Conservation (phyloP, 805 yeast genomes). For the Kodamaea kaohsiungensis region DNA sequence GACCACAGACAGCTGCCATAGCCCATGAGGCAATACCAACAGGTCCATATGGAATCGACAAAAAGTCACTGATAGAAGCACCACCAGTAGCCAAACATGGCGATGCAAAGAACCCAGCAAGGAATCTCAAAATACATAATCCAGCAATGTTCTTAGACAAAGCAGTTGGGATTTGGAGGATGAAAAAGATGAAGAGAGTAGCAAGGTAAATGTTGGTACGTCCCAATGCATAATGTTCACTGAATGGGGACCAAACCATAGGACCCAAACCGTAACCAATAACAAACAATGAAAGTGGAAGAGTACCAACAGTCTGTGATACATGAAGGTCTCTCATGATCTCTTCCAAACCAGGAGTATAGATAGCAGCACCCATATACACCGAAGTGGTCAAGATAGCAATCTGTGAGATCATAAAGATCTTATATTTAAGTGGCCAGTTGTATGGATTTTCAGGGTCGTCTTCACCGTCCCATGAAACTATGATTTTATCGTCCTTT, state of each 20-base stretch:
- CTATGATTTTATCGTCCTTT: constrained; percentile 15
- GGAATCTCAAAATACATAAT: constrained; percentile 49
- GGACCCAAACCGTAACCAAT: constrained; percentile 66
- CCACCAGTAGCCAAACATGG: constrained; percentile 51
- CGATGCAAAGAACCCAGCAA: constrained; percentile 56
- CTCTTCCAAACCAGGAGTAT: constrained; percentile 51
- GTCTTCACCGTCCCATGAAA: constrained; percentile 41
- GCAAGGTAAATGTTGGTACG: constrained; percentile 50
- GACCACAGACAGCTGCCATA: constrained; percentile 55
- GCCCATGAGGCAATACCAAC: constrained; percentile 54
- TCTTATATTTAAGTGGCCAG: constrained; percentile 50
- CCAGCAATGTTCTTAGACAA: constrained; percentile 51
- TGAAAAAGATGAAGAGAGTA: constrained; percentile 47
- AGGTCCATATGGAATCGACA: constrained; percentile 43
- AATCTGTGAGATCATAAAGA: constrained; percentile 38
- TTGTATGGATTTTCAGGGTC: constrained; percentile 60
- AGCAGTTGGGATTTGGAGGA: constrained; percentile 60
- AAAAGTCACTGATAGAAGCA: constrained; percentile 55
- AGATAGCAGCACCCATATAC: constrained; percentile 59
- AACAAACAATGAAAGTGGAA: constrained; percentile 57
- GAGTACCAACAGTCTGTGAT: constrained; percentile 43
- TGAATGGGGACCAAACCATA: constrained; percentile 56
- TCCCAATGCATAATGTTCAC: constrained; percentile 56
- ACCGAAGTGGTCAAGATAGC: constrained; percentile 49
- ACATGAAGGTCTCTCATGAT: constrained; percentile 48